Conservation (phyloP, 2,329 filamentous ascomycete species). For the Rhynchosporium secalis region DNA sequence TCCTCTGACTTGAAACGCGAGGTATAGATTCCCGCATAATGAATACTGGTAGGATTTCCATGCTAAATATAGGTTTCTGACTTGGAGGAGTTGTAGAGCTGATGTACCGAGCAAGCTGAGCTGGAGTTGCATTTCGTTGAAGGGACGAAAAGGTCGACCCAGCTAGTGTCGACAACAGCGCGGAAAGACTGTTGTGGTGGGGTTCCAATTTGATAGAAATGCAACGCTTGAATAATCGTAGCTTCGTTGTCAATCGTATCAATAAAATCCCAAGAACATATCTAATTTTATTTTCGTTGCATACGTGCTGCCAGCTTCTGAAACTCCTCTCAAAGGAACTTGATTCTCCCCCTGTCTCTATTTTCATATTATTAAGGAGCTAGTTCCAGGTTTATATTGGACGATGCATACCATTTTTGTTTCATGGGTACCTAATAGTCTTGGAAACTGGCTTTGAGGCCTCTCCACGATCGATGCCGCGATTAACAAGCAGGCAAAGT, state of each 20-base stretch:
- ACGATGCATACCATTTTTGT: slow-evolving; percentile 2
- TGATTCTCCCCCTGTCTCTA: slow-evolving; percentile 2
- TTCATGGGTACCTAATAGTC: slow-evolving; percentile 2
- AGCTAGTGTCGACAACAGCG: slow-evolving; percentile 3
- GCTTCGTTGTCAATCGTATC: not conserved
- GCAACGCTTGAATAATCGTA: slow-evolving; percentile 3
- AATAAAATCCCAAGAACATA: not conserved
- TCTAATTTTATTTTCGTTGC: slow-evolving; percentile 1
- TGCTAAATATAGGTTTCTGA: slow-evolving; percentile 1
- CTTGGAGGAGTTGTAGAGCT: slow-evolving; percentile 3
- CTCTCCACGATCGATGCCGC: not conserved
- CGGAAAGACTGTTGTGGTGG: slow-evolving; percentile 7
- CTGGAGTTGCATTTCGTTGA: not conserved
- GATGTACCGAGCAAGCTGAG: not conserved
- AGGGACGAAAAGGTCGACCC: slow-evolving; percentile 2
- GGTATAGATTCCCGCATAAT: slow-evolving; percentile 4
- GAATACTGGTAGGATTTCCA: slow-evolving; percentile 3
- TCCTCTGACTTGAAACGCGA: slow-evolving; percentile 6
- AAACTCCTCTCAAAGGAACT: not conserved
- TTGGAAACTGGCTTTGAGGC: not conserved
- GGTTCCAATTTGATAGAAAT: slow-evolving; percentile 4
- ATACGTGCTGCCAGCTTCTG: not conserved
- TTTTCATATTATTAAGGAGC: not conserved
- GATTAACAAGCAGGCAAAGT: not conserved
- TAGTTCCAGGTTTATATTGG: slow-evolving; percentile 1